phyloP scores from a whole-genome alignment of 2,329 filamentous ascomycete genomes.

The Pseudomassariella vexata region DNA sequence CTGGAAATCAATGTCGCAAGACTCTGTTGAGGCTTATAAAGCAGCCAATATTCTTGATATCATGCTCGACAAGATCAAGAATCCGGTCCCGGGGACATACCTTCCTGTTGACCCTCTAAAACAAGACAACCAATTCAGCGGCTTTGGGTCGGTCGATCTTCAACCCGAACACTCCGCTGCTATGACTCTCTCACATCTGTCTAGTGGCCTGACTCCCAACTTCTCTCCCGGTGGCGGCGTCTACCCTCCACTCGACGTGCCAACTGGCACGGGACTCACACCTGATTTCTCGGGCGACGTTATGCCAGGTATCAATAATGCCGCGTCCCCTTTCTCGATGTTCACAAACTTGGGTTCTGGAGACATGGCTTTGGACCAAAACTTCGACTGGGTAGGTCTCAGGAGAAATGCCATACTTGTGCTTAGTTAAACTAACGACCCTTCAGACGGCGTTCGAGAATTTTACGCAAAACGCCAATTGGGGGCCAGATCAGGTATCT shows the following conservation, averaged over 20 bases:
- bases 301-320: slow-evolving; percentile 24
- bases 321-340: slow-evolving; percentile 46
- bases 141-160: slow-evolving; percentile 19
- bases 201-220: slow-evolving; percentile 28
- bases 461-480: slow-evolving; percentile 49
- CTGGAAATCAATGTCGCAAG: slow-evolving; percentile 72
- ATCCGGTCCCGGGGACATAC: slow-evolving; percentile 27
- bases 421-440: slow-evolving; percentile 9
- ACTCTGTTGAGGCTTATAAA: slow-evolving; percentile 87
- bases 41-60: slow-evolving; percentile 74
- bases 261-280: slow-evolving; percentile 23
- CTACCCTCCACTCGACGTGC: slow-evolving; percentile 39
- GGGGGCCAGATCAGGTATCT: slow-evolving; percentile 41
- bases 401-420: background rate
- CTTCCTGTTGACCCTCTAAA: slow-evolving; percentile 10
- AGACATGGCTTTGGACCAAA: slow-evolving; percentile 40
- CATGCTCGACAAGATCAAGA: slow-evolving; percentile 73
- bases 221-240: slow-evolving; percentile 31
- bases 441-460: slow-evolving; percentile 49
- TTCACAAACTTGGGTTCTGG: slow-evolving; percentile 37
- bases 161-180: slow-evolving; percentile 34
- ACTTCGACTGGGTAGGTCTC: slow-evolving; percentile 53
- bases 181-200: slow-evolving; percentile 36
- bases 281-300: slow-evolving; percentile 31
- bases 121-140: slow-evolving; percentile 19